These are phyloP conservation scores for Agroathelia rolfsii DNA, from an alignment of 1,284 basidiomycete genomes.

Conservation along the genomic window DNA sequence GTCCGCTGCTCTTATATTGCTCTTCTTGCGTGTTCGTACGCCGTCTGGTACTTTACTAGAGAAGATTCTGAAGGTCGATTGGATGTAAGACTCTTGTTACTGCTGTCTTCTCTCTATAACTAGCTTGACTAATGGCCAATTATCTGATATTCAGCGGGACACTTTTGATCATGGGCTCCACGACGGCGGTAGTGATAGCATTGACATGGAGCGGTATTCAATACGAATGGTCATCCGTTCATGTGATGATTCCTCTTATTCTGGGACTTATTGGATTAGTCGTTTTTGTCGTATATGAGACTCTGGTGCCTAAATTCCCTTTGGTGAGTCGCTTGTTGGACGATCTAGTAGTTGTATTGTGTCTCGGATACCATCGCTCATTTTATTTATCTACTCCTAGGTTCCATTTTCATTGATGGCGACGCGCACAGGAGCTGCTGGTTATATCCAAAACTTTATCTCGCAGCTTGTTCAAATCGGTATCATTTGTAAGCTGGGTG, in stretches of 20 bases:
- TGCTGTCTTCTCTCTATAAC: not conserved
- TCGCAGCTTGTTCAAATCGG: conserved; percentile 10
- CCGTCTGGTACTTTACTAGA: conserved; percentile 23
- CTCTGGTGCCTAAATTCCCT: conserved; percentile 13
- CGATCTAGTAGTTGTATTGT: conserved; percentile 1
- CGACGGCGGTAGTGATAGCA: conserved; percentile 19
- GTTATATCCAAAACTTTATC: conserved; percentile 16
- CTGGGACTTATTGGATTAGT: conserved; percentile 20
- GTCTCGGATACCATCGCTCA: not conserved
- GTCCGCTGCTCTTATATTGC: conserved; percentile 24
- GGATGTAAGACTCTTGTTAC: conserved; percentile 22
- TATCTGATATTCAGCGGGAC: conserved; percentile 19
- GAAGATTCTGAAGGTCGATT: conserved; percentile 27
- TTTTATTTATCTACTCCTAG: conserved; percentile 8
- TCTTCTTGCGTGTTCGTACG: conserved; percentile 27
- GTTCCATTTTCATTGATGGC: conserved; percentile 20
- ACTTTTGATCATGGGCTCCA: conserved; percentile 18
- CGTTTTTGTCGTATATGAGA: conserved; percentile 18
- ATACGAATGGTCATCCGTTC: conserved; percentile 21
- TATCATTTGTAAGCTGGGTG: conserved; percentile 11
- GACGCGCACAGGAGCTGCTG: conserved; percentile 20
- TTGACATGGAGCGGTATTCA: conserved; percentile 24
- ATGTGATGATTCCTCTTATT: conserved; percentile 21
- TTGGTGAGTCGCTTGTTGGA: conserved; percentile 14
- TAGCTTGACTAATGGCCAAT: no score